Conservation (phyloP, 805 yeast species). For the Saturnispora kantuleensis region DNA sequence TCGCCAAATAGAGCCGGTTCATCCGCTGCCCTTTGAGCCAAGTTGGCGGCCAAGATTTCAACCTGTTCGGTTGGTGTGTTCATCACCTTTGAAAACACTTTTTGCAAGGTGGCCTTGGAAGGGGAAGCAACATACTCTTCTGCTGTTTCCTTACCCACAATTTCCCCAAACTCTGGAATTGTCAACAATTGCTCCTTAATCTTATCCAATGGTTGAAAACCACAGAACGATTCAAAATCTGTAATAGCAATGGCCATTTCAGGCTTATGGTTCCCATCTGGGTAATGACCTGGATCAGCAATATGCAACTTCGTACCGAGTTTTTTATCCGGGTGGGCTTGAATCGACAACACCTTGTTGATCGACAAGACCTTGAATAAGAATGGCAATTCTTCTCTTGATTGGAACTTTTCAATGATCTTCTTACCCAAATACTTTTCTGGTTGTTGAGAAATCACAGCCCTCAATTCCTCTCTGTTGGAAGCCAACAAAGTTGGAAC, state of each 20-base stretch:
- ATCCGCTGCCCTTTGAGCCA: slow-evolving; percentile 54
- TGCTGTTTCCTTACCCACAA: slow-evolving; percentile 59
- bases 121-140: slow-evolving; percentile 47
- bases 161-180: slow-evolving; percentile 65
- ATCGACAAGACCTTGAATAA: slow-evolving; percentile 90
- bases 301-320: slow-evolving; percentile 69
- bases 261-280: slow-evolving; percentile 98
- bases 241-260: slow-evolving; percentile 99
- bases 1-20: slow-evolving; percentile 50
- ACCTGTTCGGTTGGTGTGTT: slow-evolving; percentile 58
- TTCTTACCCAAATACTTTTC: slow-evolving; percentile 44
- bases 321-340: slow-evolving; percentile 94
- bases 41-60: slow-evolving; percentile 43
- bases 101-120: slow-evolving; percentile 52
- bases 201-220: slow-evolving; percentile 84
- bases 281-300: slow-evolving; percentile 85
- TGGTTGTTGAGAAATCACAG: slow-evolving; percentile 54
- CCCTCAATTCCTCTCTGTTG: slow-evolving; percentile 45
- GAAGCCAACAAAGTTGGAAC: slow-evolving; percentile 64
- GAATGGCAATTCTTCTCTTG: slow-evolving; percentile 65
- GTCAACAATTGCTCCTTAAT: slow-evolving; percentile 56
- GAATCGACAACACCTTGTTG: slow-evolving; percentile 86
- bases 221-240: slow-evolving; percentile 95
- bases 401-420: slow-evolving; percentile 58
- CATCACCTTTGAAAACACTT: slow-evolving; percentile 78